phyloP scores from a whole-genome alignment of 306 rosid species.

The Cicer arietinum region DNA sequence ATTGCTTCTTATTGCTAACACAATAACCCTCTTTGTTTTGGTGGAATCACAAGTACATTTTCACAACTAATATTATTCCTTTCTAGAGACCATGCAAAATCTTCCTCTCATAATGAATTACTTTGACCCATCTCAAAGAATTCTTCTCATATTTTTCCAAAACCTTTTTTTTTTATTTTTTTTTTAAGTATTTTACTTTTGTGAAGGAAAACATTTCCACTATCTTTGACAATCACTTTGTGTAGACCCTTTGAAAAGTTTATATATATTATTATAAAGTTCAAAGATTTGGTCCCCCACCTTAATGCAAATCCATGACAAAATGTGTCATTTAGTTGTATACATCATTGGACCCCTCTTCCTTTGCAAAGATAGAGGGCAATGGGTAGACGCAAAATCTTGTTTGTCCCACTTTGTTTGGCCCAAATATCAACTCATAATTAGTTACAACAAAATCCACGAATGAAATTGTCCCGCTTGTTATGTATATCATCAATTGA shows the following conservation, averaged over 20 bases:
- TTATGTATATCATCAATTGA: constrained; percentile 19
- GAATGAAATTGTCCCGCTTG: constrained; percentile 37
- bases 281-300: constrained; percentile 46
- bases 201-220: background rate
- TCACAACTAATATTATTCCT: background rate
- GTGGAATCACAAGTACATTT: background rate
- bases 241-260: constrained; percentile 16
- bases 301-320: constrained; percentile 30
- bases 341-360: constrained; percentile 46
- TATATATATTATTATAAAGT: constrained; percentile 32
- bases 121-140: background rate
- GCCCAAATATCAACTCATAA: constrained; percentile 35
- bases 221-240: constrained; percentile 19
- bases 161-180: background rate
- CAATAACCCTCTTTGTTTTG: background rate
- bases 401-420: constrained; percentile 47
- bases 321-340: constrained; percentile 46
- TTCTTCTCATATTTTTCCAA: background rate
- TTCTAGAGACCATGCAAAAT: background rate
- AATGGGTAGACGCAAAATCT: constrained; percentile 40
- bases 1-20: too few relatives aligned
- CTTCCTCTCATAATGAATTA: background rate
- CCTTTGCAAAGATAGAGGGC: constrained; percentile 46
- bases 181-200: background rate
- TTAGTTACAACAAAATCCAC: constrained; percentile 27